These are phyloP conservation scores for Clavariopsis aquatica DNA, from an alignment of 495 filamentous ascomycete genomes.

Conservation along the genomic window DNA sequence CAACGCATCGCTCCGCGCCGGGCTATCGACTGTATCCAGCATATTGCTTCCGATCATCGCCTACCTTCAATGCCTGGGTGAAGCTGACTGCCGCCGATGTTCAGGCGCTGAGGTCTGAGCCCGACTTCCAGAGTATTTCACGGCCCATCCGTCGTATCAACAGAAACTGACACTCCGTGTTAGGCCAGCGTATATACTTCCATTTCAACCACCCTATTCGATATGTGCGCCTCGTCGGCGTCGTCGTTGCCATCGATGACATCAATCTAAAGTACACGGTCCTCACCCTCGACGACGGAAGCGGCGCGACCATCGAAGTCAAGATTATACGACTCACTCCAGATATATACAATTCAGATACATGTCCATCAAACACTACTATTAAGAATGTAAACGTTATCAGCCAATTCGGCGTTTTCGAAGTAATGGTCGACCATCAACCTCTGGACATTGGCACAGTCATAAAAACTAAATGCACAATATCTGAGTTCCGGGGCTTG, in stretches of 20 bases:
- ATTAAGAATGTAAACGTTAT: constrained; percentile 37
- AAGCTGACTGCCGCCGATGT: constrained; percentile 74
- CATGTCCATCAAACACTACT: constrained; percentile 40
- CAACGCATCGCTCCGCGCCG: constrained; percentile 38
- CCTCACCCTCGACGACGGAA: constrained; percentile 82
- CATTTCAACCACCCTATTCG: constrained; percentile 85
- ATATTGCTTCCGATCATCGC: constrained; percentile 81
- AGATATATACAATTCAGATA: constrained; percentile 33
- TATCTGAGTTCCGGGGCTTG: constrained; percentile 61
- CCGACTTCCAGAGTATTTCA: constrained; percentile 67
- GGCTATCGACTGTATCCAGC: constrained; percentile 68
- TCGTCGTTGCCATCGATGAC: constrained; percentile 74
- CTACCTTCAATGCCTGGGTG: constrained; percentile 81
- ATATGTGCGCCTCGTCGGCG: constrained; percentile 75
- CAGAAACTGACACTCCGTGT: background rate
- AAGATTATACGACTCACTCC: constrained; percentile 40
- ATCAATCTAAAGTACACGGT: constrained; percentile 56
- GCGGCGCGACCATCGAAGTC: constrained; percentile 72
- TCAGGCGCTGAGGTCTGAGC: constrained; percentile 55
- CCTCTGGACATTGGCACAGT: constrained; percentile 64
- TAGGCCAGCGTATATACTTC: constrained; percentile 76
- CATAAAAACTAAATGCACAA: constrained; percentile 75
- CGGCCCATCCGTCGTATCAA: background rate
- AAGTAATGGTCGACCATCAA: constrained; percentile 31
- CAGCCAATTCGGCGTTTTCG: constrained; percentile 29